Percentiles rank a stretch among this genome's conserved stretches.
Conservation (phyloP, 352 stramenopile genomes). For the Phytophthora citrophthora region DNA sequence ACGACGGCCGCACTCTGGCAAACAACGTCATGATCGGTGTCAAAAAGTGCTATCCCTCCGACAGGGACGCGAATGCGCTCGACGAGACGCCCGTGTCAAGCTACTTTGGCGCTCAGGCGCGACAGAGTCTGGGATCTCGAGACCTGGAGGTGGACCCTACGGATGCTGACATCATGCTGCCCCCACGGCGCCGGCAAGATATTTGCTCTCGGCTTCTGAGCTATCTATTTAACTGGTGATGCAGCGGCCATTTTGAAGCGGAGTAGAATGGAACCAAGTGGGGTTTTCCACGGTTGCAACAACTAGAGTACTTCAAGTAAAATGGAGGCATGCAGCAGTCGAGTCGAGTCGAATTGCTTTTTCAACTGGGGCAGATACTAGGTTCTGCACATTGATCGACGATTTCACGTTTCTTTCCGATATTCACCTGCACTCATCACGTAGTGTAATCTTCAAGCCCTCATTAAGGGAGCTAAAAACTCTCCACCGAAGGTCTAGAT, state of each 20-base stretch:
- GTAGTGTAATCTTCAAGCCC: too few relatives aligned
- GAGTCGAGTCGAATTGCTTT: neutral
- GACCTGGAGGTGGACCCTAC: constrained; percentile 81
- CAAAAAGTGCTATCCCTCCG: constrained; percentile 77
- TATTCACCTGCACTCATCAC: too few relatives aligned
- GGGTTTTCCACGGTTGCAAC: neutral
- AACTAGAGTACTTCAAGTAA: neutral
- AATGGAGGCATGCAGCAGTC: neutral
- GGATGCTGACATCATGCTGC: constrained; percentile 85
- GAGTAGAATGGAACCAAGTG: too few relatives aligned
- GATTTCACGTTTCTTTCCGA: constrained; percentile 1
- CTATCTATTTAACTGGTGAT: constrained; percentile 89
- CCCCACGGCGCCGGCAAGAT: constrained; percentile 68
- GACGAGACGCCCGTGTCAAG: constrained; percentile 65
- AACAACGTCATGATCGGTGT: constrained; percentile 83
- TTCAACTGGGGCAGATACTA: constrained; percentile 1
- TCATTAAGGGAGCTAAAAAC: too few relatives aligned
- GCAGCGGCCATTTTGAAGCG: constrained; percentile 1
- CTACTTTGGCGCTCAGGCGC: constrained; percentile 56
- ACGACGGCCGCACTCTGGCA: constrained; percentile 66
- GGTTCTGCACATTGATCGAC: constrained; percentile 1
- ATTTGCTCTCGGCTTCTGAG: constrained; percentile 82
- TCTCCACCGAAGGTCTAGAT: too few relatives aligned
- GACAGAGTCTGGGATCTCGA: constrained; percentile 52
- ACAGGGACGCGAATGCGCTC: constrained; percentile 58